Evolutionary conservation across 495 filamentous ascomycete genomes (phyloP).

Genomic region (Tuber brumale): DNA sequence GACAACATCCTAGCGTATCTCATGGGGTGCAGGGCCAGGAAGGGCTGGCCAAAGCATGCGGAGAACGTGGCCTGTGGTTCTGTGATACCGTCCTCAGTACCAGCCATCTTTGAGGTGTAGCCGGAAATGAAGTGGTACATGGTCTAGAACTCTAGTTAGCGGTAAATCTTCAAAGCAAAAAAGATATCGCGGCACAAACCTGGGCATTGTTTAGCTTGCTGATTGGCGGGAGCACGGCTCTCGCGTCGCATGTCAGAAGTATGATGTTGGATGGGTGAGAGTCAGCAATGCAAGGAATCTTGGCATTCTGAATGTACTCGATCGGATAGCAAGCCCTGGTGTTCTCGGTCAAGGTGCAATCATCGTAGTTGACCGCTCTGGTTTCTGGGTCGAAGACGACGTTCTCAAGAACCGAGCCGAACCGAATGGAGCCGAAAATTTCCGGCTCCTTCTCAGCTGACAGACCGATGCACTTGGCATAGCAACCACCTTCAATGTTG

Average conservation of each 20-base stretch:
- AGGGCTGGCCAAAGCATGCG: slow-evolving; percentile 98
- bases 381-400: slow-evolving; percentile 91
- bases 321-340: slow-evolving; percentile 95
- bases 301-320: slow-evolving; percentile 97
- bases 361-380: slow-evolving; percentile 89
- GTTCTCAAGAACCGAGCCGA: slow-evolving; percentile 96
- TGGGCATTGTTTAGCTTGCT: slow-evolving; percentile 93
- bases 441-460: slow-evolving; percentile 98
- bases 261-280: slow-evolving; percentile 96
- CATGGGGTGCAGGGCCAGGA: slow-evolving; percentile 98
- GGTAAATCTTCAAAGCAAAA: background rate
- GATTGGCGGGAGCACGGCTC: slow-evolving; percentile 94
- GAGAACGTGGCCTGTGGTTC: slow-evolving; percentile 99
- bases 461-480: slow-evolving; percentile 97
- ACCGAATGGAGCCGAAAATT: slow-evolving; percentile 93
- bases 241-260: slow-evolving; percentile 93
- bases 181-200: slow-evolving; percentile 10
- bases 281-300: slow-evolving; percentile 84
- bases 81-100: slow-evolving; percentile 91
- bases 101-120: slow-evolving; percentile 99
- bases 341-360: slow-evolving; percentile 92
- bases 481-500: slow-evolving; percentile 99
- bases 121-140: slow-evolving; percentile 99
- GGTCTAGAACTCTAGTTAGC: slow-evolving; percentile 45
- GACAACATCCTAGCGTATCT: slow-evolving; percentile 96